phyloP scores from a whole-genome alignment of 139 green algal species.

The Closterium sp. region DNA sequence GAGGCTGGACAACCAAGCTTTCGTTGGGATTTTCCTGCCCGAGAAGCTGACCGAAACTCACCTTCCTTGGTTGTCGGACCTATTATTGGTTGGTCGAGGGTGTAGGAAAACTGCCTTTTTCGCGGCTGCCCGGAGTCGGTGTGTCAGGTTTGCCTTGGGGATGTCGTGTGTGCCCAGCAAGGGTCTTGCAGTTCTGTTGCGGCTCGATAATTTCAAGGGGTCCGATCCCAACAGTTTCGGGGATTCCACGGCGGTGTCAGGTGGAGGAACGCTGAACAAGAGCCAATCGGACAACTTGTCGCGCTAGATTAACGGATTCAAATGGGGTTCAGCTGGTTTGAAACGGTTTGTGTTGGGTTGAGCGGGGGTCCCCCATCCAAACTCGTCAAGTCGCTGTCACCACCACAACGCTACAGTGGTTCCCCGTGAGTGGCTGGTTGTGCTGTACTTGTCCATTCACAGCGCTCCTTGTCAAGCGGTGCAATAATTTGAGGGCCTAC shows the following conservation, averaged over 20 bases:
- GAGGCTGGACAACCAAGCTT: background rate
- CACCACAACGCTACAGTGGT: too few relatives aligned
- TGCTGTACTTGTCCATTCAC: too few relatives aligned
- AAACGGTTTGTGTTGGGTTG: too few relatives aligned
- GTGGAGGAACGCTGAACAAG: too few relatives aligned
- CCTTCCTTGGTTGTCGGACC: background rate
- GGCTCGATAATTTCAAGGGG: background rate
- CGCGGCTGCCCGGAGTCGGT: background rate
- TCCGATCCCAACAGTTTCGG: background rate
- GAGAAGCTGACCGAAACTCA: background rate
- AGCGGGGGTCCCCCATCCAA: too few relatives aligned
- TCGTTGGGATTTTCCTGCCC: background rate
- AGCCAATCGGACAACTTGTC: too few relatives aligned
- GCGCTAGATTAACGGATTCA: too few relatives aligned
- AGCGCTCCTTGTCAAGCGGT: too few relatives aligned
- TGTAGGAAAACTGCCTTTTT: background rate
- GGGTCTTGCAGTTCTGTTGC: background rate
- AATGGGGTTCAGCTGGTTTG: too few relatives aligned
- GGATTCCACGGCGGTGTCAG: background rate
- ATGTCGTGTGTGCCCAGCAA: background rate
- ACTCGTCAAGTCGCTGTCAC: too few relatives aligned
- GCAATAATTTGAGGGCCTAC: too few relatives aligned
- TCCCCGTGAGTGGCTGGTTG: too few relatives aligned
- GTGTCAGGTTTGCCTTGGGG: background rate
- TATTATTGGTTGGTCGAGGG: background rate